These are phyloP conservation scores for Aspergillus sp. DNA, from an alignment of 2,329 filamentous ascomycete species.

Conservation along the genomic window DNA sequence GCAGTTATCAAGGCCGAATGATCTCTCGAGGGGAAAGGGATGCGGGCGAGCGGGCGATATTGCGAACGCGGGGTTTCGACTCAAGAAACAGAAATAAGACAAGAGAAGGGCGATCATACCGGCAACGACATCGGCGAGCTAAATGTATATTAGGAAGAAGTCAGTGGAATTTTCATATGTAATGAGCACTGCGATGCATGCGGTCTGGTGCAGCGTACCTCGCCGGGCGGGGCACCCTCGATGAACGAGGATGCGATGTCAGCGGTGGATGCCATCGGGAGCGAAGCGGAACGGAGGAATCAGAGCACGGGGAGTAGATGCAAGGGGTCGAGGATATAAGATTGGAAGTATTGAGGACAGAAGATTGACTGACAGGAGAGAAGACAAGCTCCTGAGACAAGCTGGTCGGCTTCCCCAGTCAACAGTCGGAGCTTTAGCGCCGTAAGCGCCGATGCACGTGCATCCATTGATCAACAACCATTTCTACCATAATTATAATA, in stretches of 20 bases:
- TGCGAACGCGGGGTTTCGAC: too few species aligned
- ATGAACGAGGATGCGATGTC: constrained; percentile 80
- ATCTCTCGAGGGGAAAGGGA: constrained; percentile 7
- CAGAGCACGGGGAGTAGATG: background rate
- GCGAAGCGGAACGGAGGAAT: background rate
- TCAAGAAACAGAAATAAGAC: background rate
- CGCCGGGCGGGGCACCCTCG: constrained; percentile 90
- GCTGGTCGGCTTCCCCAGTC: constrained; percentile 13
- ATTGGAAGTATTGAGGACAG: background rate
- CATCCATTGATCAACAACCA: background rate
- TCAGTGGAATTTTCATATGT: constrained; percentile 17
- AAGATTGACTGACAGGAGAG: background rate
- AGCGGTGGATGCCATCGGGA: constrained; percentile 47
- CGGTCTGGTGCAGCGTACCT: constrained; percentile 59
- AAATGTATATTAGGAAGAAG: constrained; percentile 5
- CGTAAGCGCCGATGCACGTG: constrained; percentile 23
- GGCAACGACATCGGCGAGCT: constrained; percentile 86
- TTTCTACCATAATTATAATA: too few species aligned
- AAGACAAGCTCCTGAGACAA: background rate
- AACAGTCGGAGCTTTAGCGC: constrained; percentile 23
- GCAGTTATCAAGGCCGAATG: constrained; percentile 7
- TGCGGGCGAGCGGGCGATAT: constrained; percentile 6
- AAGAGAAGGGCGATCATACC: constrained; percentile 52
- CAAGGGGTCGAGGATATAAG: background rate
- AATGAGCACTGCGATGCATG: background rate